Base-by-base conservation (phyloP, 2,329 filamentous ascomycete genomes). In the Xylariaceae sp. region DNA sequence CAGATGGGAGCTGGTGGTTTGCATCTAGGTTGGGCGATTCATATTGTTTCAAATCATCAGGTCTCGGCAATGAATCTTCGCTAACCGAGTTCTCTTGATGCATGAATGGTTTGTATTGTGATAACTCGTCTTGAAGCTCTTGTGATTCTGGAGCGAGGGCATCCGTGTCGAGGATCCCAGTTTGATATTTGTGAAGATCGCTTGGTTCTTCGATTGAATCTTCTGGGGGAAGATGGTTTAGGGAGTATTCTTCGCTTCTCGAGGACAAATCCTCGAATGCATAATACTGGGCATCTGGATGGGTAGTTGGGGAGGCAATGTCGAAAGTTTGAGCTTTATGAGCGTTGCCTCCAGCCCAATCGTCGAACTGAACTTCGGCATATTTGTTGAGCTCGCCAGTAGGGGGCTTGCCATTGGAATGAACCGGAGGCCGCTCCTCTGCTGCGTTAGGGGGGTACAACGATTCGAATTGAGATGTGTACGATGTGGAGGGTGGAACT, bases 41-140 rank as follows among this genome's bases (percentile, higher is more conserved):
- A 8, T 32, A 32, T 32, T 32, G 27, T 8, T 4, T 16, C 27
- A 32, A 32, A 16, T 32, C 27, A 5, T 12, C 14, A 5, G 34
- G 34, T 12, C 20, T 19, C 14, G 44, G 20, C 10, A 38, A 20
- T 14, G 17, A 6, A 5, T 45, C 23, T 20, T 69, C n/a, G n/a
- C n/a, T 44, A 1, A 53, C 48, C 5, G 60, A 54, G 19, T 65
- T 58, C 16, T 70, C 61, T 43, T 69, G 64, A 27, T 64, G 40
- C 22, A 64, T 57, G 12, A 68, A 60, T n/a, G 67, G 63, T 36
- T 64, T 62, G 33, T 69, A 70, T 45, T 66, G 63, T 21, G 62
- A 52, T 3, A 73, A 49, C 45, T 73, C 70, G 1, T 63, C 55
- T 41, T 64, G 65, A 50, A 62, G 45, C 2, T 57, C 45, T 22